Base-by-base conservation (phyloP, 2,329 filamentous ascomycete species). In the Trichophyton simii region DNA sequence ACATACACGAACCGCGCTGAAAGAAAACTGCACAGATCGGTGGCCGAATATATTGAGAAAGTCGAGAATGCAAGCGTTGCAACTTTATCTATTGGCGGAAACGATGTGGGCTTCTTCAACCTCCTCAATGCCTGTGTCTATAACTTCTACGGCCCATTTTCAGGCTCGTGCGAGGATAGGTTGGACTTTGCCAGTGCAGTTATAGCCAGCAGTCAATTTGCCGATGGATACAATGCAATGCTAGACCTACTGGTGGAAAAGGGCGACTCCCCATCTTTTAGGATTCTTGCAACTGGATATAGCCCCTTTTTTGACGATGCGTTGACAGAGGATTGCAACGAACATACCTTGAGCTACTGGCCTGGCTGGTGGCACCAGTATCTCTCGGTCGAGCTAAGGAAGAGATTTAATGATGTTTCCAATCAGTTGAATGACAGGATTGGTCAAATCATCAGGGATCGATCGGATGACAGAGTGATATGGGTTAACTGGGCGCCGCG, bases 111-210 rank as follows among this genome's bases (percentile, higher is more conserved):
- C 36, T 71, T 71, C 64, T 68, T 67, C 31, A 61, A 63, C 31
- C 61, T 70, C 15, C 65, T 70, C 59, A 70, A 71, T 55, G 67
- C 64, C 48, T 71, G 69, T 57, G 48, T 69, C 13, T 69, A 69
- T 62, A 63, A 66, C 25, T 70, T 65, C 11, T 66, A 66, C 52
- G 64, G 63, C 55, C 65, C 48, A 13, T 52, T 46, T 3, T 60
- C 64, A 7, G 60, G 60, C 7, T 52, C 59, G 22, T 66, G 64
- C n/a, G 59, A 58, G 7, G 55, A 60, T 20, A 42, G 25, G 8
- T 41, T 60, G 15, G 57, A 50, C 15, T 38, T 42, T 11, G 60
- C 64, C 3, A 20, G 31, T 6, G 34, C 41, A 22, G 59, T 58
- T 15, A 57, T 66, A 20, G 58, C 22, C 61, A 63, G 28, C 46